Base-by-base conservation (phyloP, 257 asterid species). In the Solanum chiquidenum region DNA sequence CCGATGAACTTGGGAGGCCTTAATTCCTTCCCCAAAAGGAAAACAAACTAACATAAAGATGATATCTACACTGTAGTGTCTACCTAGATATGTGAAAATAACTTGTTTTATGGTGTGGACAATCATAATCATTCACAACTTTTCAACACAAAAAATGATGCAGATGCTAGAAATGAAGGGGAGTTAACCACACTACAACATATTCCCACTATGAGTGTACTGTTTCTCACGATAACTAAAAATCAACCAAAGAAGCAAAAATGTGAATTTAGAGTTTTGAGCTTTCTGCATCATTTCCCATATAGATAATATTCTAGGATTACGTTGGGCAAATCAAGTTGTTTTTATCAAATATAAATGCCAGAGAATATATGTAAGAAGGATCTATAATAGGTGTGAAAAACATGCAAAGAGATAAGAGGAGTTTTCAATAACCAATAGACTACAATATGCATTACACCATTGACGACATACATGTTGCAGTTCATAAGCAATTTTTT, bases 401-500 rank as follows among this genome's bases (percentile, higher is more conserved):
- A 71, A 33, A 33, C 21, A 16, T 71, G 77, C 9, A 33, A 71
- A 16, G 42, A 16, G n/a, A 34, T 10, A 73, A 73, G 31, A 29
- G 31, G 31, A 29, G 31, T 29, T 29, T 29, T 2, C 31, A 29
- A 29, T 29, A 29, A 29, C 8, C 25, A 11, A 64, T n/a, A 25
- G 72, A n/a, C 13, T 66, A n/a, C 16, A 66, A 66, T 9, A 66
- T 66, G 37, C 27, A 72, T 9, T 68, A 29, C 37, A 64, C 31
- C 27, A 1, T 64, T 25, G 20, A 3, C 10, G 60, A 64, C 84
- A 69, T 88, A 96, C 99, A 97, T 91, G 95, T 88, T 92, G 98
- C 93, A 97, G 49, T 90, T 91, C 93, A 68, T 88, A 86, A 69
- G 92, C 92, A 89, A 97, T 92, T 93, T 92, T 93, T 87, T 89